Evolutionary conservation across 2,329 filamentous ascomycete genomes (phyloP).

Genomic region (Colletotrichum tropicale): DNA sequence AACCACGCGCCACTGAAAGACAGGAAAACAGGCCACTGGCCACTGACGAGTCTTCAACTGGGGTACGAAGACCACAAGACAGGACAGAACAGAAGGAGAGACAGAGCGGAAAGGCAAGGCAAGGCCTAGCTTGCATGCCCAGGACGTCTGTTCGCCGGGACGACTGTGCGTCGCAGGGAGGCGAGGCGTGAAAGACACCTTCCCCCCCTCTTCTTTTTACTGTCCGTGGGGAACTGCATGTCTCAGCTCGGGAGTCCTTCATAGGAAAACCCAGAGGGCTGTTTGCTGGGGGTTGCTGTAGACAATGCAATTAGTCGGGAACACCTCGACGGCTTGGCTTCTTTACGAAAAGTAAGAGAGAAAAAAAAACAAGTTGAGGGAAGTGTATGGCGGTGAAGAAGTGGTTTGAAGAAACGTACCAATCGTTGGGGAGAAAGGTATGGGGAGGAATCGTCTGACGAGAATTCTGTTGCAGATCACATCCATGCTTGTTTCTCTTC

Average conservation of each 20-base stretch:
- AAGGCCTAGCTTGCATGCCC: neutral
- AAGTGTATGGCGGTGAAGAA: neutral
- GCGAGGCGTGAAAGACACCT: neutral
- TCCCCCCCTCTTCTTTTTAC: neutral
- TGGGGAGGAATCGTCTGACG: neutral
- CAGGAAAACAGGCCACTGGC: neutral
- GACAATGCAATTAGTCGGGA: neutral
- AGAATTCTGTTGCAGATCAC: slow-evolving; percentile 11
- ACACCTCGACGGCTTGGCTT: neutral
- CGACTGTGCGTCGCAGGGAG: slow-evolving; percentile 16
- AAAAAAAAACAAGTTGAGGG: neutral
- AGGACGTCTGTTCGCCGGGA: slow-evolving; percentile 11
- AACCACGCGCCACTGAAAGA: neutral
- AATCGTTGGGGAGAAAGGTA: neutral
- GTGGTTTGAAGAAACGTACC: neutral
- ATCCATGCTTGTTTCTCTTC: neutral
- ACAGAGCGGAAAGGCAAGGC: neutral
- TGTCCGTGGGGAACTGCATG: slow-evolving; percentile 10
- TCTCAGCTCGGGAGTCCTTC: slow-evolving; percentile 19
- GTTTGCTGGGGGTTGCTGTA: neutral
- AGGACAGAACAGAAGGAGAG: neutral
- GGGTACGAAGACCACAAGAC: neutral
- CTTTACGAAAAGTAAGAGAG: neutral
- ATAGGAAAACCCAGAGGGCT: neutral
- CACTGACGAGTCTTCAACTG: neutral